Conservation (phyloP, 108 stramenopile species). For the Conticribra guillardii region DNA sequence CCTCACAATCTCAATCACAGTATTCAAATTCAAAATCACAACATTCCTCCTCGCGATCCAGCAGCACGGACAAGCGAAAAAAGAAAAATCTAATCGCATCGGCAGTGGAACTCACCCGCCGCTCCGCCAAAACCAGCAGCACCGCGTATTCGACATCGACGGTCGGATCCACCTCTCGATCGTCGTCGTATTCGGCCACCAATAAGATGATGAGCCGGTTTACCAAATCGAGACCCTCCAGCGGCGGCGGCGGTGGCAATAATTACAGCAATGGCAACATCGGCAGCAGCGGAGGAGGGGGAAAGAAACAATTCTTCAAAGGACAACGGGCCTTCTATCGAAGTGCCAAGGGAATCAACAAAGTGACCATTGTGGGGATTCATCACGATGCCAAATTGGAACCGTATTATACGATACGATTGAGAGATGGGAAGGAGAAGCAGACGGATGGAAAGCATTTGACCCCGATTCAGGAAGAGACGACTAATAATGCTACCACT, state of each 20-base stretch:
- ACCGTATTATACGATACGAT: conserved; percentile 55
- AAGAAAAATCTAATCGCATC: conserved; percentile 14
- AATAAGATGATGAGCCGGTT: too few species aligned
- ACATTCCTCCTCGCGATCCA: conserved; percentile 4
- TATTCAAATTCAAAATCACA: not conserved
- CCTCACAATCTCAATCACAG: not conserved
- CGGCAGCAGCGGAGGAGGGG: too few species aligned
- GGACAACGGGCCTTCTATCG: conserved; percentile 43
- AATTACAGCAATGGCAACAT: too few species aligned
- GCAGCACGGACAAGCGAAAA: not conserved
- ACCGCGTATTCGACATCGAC: too few species aligned
- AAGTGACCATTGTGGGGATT: conserved; percentile 46
- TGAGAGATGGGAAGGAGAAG: conserved; percentile 59
- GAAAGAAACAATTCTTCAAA: conserved; percentile 10
- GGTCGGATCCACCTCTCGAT: conserved; percentile 7
- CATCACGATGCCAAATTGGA: conserved; percentile 57
- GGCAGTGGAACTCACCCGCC: conserved; percentile 31
- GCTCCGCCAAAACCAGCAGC: too few species aligned
- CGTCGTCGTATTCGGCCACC: too few species aligned
- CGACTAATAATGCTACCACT: too few species aligned
- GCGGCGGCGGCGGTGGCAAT: too few species aligned
- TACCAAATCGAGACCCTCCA: too few species aligned
- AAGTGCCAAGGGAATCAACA: conserved; percentile 33
- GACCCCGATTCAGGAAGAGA: conserved; percentile 23
- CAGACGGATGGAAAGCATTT: conserved; percentile 51